A percentile compares a stretch with the other conserved stretches of the same genome.
Conservation (phyloP, 2,329 filamentous ascomycete genomes). For the Fusarium floridanum region DNA sequence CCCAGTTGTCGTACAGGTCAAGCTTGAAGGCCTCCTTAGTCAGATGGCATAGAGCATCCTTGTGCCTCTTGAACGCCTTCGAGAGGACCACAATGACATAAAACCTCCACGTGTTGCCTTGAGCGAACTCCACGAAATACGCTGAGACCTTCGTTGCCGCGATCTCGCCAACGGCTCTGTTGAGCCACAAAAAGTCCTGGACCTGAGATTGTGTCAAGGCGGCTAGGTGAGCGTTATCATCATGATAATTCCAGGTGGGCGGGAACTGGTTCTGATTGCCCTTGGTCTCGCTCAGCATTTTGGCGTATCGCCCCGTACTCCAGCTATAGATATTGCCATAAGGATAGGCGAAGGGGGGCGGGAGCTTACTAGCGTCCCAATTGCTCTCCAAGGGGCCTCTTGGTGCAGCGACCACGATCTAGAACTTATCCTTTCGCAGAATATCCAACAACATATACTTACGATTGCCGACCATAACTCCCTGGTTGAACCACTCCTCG, state of each 20-base stretch:
- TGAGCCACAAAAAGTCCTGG: neutral
- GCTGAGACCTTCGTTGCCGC: neutral
- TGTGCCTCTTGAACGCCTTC: neutral
- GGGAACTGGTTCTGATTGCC: neutral
- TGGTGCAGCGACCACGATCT: neutral
- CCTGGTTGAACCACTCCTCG: neutral
- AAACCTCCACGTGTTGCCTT: neutral
- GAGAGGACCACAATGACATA: neutral
- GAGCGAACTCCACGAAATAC: neutral
- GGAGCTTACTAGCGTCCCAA: neutral
- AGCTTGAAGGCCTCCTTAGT: neutral
- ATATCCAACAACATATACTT: neutral
- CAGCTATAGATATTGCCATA: slow-evolving; percentile 5
- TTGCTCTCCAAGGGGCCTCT: neutral
- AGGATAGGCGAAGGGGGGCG: neutral
- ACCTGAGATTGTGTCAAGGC: neutral
- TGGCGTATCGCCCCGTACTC: neutral
- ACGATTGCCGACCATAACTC: neutral
- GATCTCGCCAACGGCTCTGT: neutral
- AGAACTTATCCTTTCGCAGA: neutral
- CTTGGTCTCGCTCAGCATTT: neutral
- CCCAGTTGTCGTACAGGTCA: neutral
- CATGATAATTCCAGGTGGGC: neutral
- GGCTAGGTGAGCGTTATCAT: neutral
- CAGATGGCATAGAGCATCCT: neutral